phyloP scores from a whole-genome alignment of 345 rosid species.

The Kandelia obovata region DNA sequence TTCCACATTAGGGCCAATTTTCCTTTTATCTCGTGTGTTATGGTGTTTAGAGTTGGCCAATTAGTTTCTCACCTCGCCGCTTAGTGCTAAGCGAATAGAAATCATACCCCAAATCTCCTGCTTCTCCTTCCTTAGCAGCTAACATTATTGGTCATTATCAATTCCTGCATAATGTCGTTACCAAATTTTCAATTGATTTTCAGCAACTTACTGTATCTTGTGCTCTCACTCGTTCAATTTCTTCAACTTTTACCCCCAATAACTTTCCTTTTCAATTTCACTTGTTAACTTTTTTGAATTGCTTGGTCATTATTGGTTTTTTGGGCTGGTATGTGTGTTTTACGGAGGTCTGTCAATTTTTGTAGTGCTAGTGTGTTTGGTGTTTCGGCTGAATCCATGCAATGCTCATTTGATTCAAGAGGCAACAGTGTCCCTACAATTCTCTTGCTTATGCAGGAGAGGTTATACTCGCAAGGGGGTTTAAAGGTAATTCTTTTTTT shows the following conservation, averaged over 20 bases:
- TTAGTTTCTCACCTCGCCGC: neutral
- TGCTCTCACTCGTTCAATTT: neutral
- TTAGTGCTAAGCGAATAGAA: neutral
- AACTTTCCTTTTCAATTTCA: neutral
- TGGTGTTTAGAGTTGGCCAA: conserved; percentile 1
- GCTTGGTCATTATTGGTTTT: neutral
- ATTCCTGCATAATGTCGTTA: no score
- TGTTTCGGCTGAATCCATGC: conserved; percentile 97
- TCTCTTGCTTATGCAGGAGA: conserved; percentile 85
- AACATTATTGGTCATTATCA: neutral
- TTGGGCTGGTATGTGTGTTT: conserved; percentile 1
- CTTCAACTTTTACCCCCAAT: neutral
- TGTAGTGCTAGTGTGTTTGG: conserved; percentile 93
- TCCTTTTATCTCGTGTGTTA: neutral
- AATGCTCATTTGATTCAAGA: conserved; percentile 67
- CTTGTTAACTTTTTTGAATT: neutral
- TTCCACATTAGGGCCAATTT: conserved; percentile 9
- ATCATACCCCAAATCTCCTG: no score
- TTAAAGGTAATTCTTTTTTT: conserved; percentile 49
- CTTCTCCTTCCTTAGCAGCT: neutral
- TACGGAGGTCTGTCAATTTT: conserved; percentile 14
- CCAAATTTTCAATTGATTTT: no score
- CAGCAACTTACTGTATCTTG: neutral
- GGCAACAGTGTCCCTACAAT: conserved; percentile 95
- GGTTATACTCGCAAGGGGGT: conserved; percentile 71